Evolutionary conservation across 768 basidiomycete genomes (phyloP).

Genomic region (Rhizopogon sp.): DNA sequence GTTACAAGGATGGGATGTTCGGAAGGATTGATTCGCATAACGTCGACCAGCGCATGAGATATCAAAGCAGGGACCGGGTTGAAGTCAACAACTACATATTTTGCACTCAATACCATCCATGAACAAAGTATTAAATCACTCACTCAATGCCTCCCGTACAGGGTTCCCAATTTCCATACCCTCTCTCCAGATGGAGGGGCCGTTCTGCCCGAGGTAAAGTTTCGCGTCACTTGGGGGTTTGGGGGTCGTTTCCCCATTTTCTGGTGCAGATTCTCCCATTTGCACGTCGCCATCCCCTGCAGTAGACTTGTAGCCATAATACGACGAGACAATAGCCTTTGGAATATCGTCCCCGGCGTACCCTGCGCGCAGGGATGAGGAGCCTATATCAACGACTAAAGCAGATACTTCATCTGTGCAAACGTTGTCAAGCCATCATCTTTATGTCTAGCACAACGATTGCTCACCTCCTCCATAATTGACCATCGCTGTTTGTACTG

Average conservation of each 20-base stretch:
- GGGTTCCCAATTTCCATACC: constrained; percentile 86
- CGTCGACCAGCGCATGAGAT: constrained; percentile 67
- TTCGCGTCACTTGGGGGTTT: constrained; percentile 46
- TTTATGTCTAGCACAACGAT: constrained; percentile 15
- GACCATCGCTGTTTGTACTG: constrained; percentile 47
- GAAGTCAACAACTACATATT: constrained; percentile 64
- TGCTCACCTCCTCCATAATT: constrained; percentile 78
- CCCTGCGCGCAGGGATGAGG: constrained; percentile 85
- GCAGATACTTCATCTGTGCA: constrained; percentile 91
- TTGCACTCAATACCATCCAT: background rate
- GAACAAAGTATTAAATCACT: constrained; percentile 19
- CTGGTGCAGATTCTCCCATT: constrained; percentile 38
- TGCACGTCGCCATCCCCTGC: constrained; percentile 24
- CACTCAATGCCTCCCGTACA: constrained; percentile 80
- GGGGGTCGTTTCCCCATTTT: constrained; percentile 19
- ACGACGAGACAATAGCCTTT: constrained; percentile 84
- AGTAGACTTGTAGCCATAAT: constrained; percentile 70
- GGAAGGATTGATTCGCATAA: constrained; percentile 69
- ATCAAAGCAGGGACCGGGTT: constrained; percentile 66
- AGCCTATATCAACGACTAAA: constrained; percentile 91
- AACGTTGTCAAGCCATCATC: background rate
- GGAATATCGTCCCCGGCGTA: constrained; percentile 98
- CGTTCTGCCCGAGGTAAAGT: constrained; percentile 81
- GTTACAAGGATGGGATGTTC: constrained; percentile 93
- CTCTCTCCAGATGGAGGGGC: constrained; percentile 86